Base-by-base conservation (phyloP, 23 red algal species). In the Gracilariopsis chorda region DNA sequence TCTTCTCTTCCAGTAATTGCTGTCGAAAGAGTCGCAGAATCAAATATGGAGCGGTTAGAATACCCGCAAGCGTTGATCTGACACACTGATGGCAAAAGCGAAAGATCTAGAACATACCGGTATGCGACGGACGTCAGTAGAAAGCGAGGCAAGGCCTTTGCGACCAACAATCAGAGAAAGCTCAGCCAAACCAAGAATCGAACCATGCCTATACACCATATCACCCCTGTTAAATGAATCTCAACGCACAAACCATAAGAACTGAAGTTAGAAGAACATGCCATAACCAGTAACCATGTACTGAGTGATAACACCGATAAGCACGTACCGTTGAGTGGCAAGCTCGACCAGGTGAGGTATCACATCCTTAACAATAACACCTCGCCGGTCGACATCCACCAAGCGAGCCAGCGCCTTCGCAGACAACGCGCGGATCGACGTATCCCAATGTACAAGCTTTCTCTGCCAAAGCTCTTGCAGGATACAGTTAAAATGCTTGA, bases 381-480 rank as follows among this genome's bases (percentile, higher is more conserved):
- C 51, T 16, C 62, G 29, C 16, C 41, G 36, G 52, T 88, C 91
- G 20, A 77, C 71, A 28, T 62, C 57, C 45, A 94, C 51, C 48
- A 94, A 24, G 10, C 48, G 14, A 9, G 80, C 80, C 20, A 92
- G 69, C 8, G 87, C 35, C 5, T 65, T 77, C 5, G 95, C 76
- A 23, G 90, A 90, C 10, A 93, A 45, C 11, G 47, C 41, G 28
- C 96, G 90, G 32, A 98, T 82, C 19, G 35, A 41, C 6, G 82
- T 51, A 80, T 98, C 96, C 96, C 96, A 98, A 61, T 98, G 96
- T 21, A 88, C 40, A 45, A 94, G 83, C 53, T 94, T 94, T 43
- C 53, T 58, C 45, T 77, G 11, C 48, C 49, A 59, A 2, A 97
- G 53, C 53, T 97, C 81, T 8, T 71, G 46, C 1, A 91, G 16